Conservation (phyloP, 1,284 basidiomycete genomes). For the Ustilago trichophora region DNA sequence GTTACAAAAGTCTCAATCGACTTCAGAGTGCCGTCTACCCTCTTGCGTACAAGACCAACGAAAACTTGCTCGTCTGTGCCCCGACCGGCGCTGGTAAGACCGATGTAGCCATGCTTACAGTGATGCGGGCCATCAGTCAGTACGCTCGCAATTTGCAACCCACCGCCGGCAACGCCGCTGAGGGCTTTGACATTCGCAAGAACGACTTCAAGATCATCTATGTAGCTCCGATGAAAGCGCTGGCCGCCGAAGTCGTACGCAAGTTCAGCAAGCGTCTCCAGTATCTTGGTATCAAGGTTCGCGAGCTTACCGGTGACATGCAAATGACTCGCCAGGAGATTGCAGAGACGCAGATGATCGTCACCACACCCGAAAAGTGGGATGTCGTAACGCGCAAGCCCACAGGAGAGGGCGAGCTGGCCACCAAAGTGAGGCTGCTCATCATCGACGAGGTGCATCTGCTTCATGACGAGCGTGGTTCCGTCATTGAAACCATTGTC, state of each 20-base stretch:
- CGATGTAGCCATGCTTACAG: slow-evolving; percentile 93
- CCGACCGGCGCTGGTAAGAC: slow-evolving; percentile 80
- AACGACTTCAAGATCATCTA: slow-evolving; percentile 92
- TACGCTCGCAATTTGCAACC: slow-evolving; percentile 76
- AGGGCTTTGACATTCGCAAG: slow-evolving; percentile 53
- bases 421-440: slow-evolving; percentile 83
- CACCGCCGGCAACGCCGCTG: slow-evolving; percentile 68
- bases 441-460: slow-evolving; percentile 99
- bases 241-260: slow-evolving; percentile 92
- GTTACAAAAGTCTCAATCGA: slow-evolving; percentile 87
- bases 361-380: slow-evolving; percentile 99
- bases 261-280: slow-evolving; percentile 89
- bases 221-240: slow-evolving; percentile 98
- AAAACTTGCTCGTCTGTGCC: slow-evolving; percentile 85
- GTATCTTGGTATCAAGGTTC: slow-evolving; percentile 87
- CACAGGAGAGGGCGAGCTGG: slow-evolving; percentile 93
- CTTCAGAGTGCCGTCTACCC: slow-evolving; percentile 96
- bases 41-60: slow-evolving; percentile 90
- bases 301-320: slow-evolving; percentile 99
- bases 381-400: slow-evolving; percentile 98
- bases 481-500: slow-evolving; percentile 98
- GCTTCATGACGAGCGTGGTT: slow-evolving; percentile 95
- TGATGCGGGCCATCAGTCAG: slow-evolving; percentile 85
- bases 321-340: slow-evolving; percentile 95
- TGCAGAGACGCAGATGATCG: slow-evolving; percentile 94